Evolutionary conservation across 179 eudicot species (phyloP), one percentile per base, ranked within the genome.

Genomic region (Pouteria campechiana): DNA sequence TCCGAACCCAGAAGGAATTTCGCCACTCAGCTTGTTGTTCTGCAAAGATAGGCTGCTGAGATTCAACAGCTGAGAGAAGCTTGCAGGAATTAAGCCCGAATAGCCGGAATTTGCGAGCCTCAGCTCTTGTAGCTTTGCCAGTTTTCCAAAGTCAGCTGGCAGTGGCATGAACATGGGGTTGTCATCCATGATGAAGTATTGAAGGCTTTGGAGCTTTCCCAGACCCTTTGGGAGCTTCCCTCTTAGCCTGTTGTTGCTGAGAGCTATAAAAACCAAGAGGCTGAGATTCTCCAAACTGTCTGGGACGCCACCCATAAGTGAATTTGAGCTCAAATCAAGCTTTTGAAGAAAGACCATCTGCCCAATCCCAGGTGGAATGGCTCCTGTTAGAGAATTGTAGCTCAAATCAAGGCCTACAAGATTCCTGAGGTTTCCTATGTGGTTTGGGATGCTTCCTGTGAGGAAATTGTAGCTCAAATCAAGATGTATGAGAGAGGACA

Each of bases 331-430:
- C 24, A 83, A 60, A 41, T 83, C 94, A 20, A 83, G 75, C 53
- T 79, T 83, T 30, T 83, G 88, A 54, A 83, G 84, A 53, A 47
- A 32, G 44, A 69, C 61, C 36, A 83, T 53, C 44, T 73, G 50
- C 14, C 93, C 83, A 25, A 83, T 68, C 20, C 79, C 14, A 17
- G 41, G 9, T 15, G 94, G 94, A 16, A 83, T 76, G 9, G 31
- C 7, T 1, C 78, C 81, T 3, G 75, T 41, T 7, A 83, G 69
- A 1, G 65, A 49, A 46, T 83, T 83, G 23, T 79, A 79, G 75
- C 94, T 83, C 19, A 83, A 50, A 47, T 83, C 88, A 54, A 83
- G 81, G 16, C 74, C 81, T n/a, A 58, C 65, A n/a, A 83, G 76
- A 46, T 53, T 75, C 32, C 14, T 61, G 16, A 79, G 72, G 46